Evolutionary conservation across 768 basidiomycete genomes (phyloP).

Genomic region (Phylloporus sp.): DNA sequence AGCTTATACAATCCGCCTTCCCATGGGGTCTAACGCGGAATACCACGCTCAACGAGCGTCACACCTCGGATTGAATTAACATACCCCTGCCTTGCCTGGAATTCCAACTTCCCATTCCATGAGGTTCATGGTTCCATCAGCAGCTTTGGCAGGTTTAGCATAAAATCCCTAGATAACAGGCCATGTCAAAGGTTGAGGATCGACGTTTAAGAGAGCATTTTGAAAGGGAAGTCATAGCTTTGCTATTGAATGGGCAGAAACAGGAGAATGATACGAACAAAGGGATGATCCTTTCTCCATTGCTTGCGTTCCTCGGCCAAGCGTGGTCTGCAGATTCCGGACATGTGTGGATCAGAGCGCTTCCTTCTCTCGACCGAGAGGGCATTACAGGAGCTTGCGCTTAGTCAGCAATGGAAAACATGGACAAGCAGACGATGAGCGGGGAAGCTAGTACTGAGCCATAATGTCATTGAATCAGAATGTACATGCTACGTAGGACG

Average conservation of each 20-base stretch:
- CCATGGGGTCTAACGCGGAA: constrained; percentile 79
- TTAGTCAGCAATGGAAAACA: constrained; percentile 18
- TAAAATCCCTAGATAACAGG: constrained; percentile 76
- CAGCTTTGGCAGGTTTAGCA: constrained; percentile 84
- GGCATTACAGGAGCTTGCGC: too few relatives aligned
- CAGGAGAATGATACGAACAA: constrained; percentile 54
- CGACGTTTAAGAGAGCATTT: not conserved
- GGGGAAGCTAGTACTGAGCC: too few relatives aligned
- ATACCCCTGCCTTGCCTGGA: constrained; percentile 83
- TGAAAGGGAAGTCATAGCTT: not conserved
- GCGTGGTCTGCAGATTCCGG: constrained; percentile 89
- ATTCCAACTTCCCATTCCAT: constrained; percentile 99
- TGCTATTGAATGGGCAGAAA: constrained; percentile 1
- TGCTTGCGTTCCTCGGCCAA: constrained; percentile 97
- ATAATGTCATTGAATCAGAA: too few relatives aligned
- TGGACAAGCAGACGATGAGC: too few relatives aligned
- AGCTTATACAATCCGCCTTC: constrained; percentile 95
- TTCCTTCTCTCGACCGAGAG: not conserved
- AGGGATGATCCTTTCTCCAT: constrained; percentile 98
- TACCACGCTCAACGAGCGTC: constrained; percentile 11
- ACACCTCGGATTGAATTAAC: constrained; percentile 3
- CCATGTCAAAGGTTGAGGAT: constrained; percentile 4
- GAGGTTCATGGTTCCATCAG: constrained; percentile 93
- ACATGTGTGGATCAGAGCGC: constrained; percentile 39
- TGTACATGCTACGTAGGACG: too few relatives aligned